phyloP scores from a whole-genome alignment of 2,329 filamentous ascomycete species.

The Pseudogymnoascus sp. region DNA sequence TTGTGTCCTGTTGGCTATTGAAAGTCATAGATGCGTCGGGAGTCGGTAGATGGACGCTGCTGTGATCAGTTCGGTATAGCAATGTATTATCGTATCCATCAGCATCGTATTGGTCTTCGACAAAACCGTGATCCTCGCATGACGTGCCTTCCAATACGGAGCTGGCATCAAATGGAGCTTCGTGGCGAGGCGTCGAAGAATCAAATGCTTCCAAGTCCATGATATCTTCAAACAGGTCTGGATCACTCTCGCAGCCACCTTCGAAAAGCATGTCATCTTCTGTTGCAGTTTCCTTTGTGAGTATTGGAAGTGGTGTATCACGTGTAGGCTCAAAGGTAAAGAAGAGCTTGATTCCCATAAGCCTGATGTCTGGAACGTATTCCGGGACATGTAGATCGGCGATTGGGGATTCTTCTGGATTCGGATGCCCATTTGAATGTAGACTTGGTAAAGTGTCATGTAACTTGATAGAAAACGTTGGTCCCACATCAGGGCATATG shows the following conservation, averaged over 20 bases:
- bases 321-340: conserved; percentile 18
- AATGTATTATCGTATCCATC: conserved; percentile 14
- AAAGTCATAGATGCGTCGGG: not conserved
- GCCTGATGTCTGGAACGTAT: conserved; percentile 14
- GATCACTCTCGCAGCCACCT: not conserved
- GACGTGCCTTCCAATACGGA: not conserved
- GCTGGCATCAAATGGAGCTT: not conserved
- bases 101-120: not conserved
- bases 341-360: conserved; percentile 20
- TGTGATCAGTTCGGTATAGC: conserved; percentile 18
- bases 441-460: conserved; percentile 14
- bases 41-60: not conserved
- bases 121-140: not conserved
- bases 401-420: not conserved
- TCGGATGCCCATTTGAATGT: not conserved
- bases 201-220: not conserved
- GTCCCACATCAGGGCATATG: not conserved
- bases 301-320: too few species aligned
- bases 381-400: conserved; percentile 18
- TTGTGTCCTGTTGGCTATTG: not conserved
- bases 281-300: not conserved
- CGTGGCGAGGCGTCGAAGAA: not conserved
- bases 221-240: not conserved
- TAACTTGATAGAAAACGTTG: conserved; percentile 18
- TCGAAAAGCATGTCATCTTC: not conserved